Evolutionary conservation across 1,284 basidiomycete genomes (phyloP).

Genomic region (Malassezia cuniculi): DNA sequence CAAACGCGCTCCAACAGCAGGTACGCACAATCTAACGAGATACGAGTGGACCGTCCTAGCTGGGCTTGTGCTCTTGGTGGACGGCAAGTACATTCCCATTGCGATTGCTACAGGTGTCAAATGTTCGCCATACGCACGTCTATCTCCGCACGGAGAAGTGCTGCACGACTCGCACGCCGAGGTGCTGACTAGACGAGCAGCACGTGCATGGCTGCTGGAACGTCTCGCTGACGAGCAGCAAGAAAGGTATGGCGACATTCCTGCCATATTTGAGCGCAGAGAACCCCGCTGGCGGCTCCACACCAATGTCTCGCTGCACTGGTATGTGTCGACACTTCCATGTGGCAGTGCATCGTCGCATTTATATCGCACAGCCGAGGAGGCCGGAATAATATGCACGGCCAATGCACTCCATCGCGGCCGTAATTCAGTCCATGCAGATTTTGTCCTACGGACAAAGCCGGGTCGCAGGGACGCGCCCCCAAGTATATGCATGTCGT

Average conservation of each 20-base stretch:
- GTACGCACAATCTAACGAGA: constrained; percentile 8
- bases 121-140: constrained; percentile 57
- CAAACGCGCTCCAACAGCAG: constrained; percentile 13
- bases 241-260: constrained; percentile 13
- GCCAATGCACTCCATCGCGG: no score
- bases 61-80: constrained; percentile 5
- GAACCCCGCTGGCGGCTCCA: constrained; percentile 52
- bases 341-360: no score
- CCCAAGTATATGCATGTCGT: constrained; percentile 19
- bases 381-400: no score
- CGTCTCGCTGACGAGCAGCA: constrained; percentile 50
- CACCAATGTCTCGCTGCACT: constrained; percentile 51
- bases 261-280: constrained; percentile 45
- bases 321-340: constrained; percentile 77
- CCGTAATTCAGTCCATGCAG: no score
- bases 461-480: constrained; percentile 16
- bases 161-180: constrained; percentile 84
- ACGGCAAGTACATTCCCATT: constrained; percentile 49
- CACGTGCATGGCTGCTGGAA: constrained; percentile 63
- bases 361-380: no score
- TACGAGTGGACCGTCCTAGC: constrained; percentile 22
- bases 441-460: constrained; percentile 2
- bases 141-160: constrained; percentile 62
- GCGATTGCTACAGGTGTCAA: constrained; percentile 72
- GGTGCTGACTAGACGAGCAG: constrained; percentile 65